Evolutionary conservation across 257 asterid genomes (phyloP), one percentile per base, ranked within the genome.

Genomic region (Cordia subcordata): DNA sequence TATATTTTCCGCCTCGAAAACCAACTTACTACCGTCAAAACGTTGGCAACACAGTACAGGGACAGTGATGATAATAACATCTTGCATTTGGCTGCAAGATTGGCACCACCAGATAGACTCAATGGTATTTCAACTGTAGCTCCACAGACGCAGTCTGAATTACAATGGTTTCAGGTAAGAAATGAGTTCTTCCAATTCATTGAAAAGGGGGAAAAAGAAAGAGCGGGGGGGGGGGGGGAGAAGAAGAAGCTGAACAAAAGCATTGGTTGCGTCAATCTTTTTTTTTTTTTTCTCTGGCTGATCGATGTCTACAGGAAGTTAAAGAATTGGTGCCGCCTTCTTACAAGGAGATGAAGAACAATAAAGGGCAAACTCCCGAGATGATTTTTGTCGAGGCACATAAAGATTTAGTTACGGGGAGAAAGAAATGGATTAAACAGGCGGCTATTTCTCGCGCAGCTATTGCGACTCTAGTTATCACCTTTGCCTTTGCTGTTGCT

Each of bases 91-190:
- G 73, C 68, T n/a, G 73, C 59, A 1, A 19, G 32, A 10, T 35
- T 55, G 53, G 55, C 59, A 2, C 68, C 64, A 38, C 18, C 19
- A 4, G 38, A 42, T 16, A 39, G 40, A 17, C 55, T 68, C 19
- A 53, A 55, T 6, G 35, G 40, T 13, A 23, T 55, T 22, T 38
- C 58, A 0, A 55, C 60, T 14, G 44, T 65, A 32, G 69, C 69
- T 22, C 52, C 55, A 19, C 69, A 62, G 49, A 56, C 62, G 60
- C 68, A 47, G 32, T 53, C 40, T 15, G 74, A 69, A 39, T 11
- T 69, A 9, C 47, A 61, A 19, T 69, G 74, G 69, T 62, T 55
- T 27, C 37, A 62, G 74, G 74, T 69, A 65, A 59, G 20, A 0
- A 45, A 11, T 10, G 44, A 22, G 14, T 19, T 13, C 3, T 32